These are phyloP conservation scores for Senecio squalidus DNA, from an alignment of 140 eudicot species.

Conservation along the genomic window DNA sequence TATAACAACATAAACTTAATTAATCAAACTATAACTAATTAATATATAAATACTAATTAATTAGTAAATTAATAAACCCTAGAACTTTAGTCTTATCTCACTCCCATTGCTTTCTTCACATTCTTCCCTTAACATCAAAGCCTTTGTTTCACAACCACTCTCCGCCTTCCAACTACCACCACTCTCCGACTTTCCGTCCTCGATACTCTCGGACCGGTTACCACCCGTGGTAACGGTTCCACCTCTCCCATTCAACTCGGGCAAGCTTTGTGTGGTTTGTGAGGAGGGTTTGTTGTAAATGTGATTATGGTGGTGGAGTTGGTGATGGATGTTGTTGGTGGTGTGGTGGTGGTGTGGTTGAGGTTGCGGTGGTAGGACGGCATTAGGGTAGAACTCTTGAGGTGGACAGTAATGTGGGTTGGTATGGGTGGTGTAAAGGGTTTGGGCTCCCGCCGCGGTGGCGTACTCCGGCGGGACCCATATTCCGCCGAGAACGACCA, in stretches of 20 bases:
- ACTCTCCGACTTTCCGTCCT: slow-evolving; percentile 80
- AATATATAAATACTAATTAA: slow-evolving; percentile 3
- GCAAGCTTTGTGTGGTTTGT: slow-evolving; percentile 54
- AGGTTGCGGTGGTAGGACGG: slow-evolving; percentile 36
- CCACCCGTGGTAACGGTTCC: slow-evolving; percentile 42
- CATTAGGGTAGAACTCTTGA: slow-evolving; percentile 57
- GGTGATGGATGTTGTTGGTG: slow-evolving; percentile 34
- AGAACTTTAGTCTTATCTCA: slow-evolving; percentile 70
- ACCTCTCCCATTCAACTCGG: slow-evolving; percentile 61
- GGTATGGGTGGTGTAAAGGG: slow-evolving; percentile 58
- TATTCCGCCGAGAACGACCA: slow-evolving; percentile 91
- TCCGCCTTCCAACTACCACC: slow-evolving; percentile 93
- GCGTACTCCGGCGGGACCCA: slow-evolving; percentile 99
- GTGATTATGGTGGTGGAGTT: slow-evolving; percentile 44
- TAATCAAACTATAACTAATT: slow-evolving; percentile 15
- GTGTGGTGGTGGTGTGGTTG: slow-evolving; percentile 34
- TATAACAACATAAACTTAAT: slow-evolving; percentile 1
- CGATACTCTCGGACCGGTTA: slow-evolving; percentile 84
- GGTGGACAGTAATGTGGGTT: slow-evolving; percentile 53
- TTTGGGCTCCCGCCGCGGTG: slow-evolving; percentile 55
- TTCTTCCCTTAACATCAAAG: slow-evolving; percentile 45
- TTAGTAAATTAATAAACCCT: slow-evolving; percentile 9
- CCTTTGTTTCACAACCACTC: slow-evolving; percentile 60
- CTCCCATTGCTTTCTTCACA: slow-evolving; percentile 79
- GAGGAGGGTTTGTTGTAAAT: slow-evolving; percentile 53